phyloP scores from a whole-genome alignment of 805 yeast species.

The Brettanomyces nanus region DNA sequence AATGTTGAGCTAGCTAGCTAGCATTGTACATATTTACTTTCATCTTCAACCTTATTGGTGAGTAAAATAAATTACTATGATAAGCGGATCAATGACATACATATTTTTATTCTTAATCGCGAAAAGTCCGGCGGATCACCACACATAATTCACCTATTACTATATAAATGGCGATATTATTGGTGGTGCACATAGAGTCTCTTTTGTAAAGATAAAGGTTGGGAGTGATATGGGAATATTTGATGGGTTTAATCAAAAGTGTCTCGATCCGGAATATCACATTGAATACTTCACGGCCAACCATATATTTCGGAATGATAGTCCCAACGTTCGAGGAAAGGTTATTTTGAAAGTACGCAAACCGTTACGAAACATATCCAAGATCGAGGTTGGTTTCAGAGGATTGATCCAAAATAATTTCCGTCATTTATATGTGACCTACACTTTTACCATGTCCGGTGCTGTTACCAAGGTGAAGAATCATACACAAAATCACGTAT shows the following conservation, averaged over 20 bases:
- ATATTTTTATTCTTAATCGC: no score
- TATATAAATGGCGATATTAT: no score
- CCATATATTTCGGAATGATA: constrained; percentile 1
- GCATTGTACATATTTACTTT: no score
- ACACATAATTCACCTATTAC: no score
- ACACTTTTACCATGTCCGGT: neutral
- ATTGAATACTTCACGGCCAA: constrained; percentile 1
- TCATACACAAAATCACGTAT: neutral
- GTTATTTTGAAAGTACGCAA: neutral
- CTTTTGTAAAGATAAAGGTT: no score
- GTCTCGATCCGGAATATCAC: constrained; percentile 1
- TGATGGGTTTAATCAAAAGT: neutral
- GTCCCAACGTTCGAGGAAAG: constrained; percentile 2
- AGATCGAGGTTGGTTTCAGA: constrained; percentile 3
- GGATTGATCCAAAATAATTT: constrained; percentile 1
- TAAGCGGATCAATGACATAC: no score
- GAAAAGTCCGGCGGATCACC: no score
- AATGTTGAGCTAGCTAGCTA: no score
- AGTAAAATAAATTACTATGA: no score
- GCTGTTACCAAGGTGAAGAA: constrained; percentile 3
- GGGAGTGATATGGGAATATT: constrained; percentile 1
- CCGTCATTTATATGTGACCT: constrained; percentile 2
- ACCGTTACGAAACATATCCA: neutral
- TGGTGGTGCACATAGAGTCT: no score
- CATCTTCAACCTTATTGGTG: no score